A percentile compares a stretch with the other conserved stretches of the same genome.
Conservation (phyloP, 257 asterid genomes). For the Ehretia macrophylla region DNA sequence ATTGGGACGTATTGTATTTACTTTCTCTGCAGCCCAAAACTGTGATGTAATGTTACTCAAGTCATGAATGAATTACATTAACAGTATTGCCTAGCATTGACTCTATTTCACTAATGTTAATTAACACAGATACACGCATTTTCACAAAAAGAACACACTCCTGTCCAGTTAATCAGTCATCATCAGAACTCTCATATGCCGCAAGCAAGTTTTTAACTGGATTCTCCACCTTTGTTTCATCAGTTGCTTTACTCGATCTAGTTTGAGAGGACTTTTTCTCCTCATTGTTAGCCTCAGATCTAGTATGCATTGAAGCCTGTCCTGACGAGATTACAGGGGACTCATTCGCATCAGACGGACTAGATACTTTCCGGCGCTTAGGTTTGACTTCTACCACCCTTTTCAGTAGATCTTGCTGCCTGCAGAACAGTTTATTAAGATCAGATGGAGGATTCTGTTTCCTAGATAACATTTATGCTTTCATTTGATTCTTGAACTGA, state of each 20-base stretch:
- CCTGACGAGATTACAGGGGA: conserved; percentile 19
- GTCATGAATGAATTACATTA: background rate
- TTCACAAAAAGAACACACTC: background rate
- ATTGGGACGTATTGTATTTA: no score
- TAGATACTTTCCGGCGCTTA: conserved; percentile 50
- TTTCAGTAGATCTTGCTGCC: conserved; percentile 93
- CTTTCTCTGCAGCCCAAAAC: background rate
- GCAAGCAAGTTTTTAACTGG: conserved; percentile 72
- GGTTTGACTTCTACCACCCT: conserved; percentile 93
- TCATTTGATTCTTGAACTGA: background rate
- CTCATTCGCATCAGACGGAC: conserved; percentile 26
- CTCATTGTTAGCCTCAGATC: conserved; percentile 22
- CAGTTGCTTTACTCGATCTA: conserved; percentile 24
- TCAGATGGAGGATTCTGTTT: background rate
- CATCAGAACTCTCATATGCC: conserved; percentile 84
- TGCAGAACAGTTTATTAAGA: conserved; percentile 18
- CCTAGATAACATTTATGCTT: background rate
- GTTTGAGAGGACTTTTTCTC: conserved; percentile 26
- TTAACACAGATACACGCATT: no score
- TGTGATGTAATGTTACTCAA: background rate
- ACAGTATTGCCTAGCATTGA: background rate
- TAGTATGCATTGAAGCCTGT: conserved; percentile 30
- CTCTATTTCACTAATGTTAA: no score
- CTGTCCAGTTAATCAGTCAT: conserved; percentile 23
- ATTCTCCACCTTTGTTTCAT: conserved; percentile 40